Percentiles rank a stretch among this genome's conserved stretches.
phyloP scores from a whole-genome alignment of 2,329 filamentous ascomycete genomes.

The Beauveria varroae region DNA sequence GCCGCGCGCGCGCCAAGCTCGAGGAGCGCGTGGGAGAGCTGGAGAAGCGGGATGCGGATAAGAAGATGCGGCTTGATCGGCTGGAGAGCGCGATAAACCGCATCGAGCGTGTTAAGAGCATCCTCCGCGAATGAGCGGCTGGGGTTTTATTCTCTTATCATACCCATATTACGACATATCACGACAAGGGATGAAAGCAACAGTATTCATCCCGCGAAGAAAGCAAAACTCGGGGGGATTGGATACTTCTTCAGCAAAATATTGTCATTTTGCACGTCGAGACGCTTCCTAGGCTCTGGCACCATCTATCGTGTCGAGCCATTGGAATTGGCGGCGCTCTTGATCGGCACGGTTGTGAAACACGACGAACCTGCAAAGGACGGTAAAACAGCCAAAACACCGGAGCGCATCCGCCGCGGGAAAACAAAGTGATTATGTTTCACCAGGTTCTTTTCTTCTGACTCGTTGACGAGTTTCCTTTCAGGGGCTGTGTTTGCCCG shows the following conservation, averaged over 20 bases:
- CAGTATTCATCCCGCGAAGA: neutral
- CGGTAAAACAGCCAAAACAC: neutral
- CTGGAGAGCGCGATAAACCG: conserved; percentile 63
- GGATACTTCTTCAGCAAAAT: neutral
- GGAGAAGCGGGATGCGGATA: conserved; percentile 63
- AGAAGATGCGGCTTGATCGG: conserved; percentile 58
- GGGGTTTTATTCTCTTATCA: neutral
- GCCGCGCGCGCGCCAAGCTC: conserved; percentile 60
- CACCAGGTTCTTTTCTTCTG: neutral
- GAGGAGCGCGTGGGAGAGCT: conserved; percentile 63
- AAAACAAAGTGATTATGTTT: neutral
- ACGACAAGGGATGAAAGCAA: neutral
- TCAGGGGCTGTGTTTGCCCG: neutral
- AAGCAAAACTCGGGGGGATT: neutral
- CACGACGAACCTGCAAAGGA: neutral
- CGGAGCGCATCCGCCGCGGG: neutral
- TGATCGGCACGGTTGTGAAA: neutral
- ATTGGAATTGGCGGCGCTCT: neutral
- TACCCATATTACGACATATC: neutral
- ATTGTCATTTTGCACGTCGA: neutral
- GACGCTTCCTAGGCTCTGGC: neutral
- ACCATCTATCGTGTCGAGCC: neutral
- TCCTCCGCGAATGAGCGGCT: conserved; percentile 34
- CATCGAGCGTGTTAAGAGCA: conserved; percentile 60
- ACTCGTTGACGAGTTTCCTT: neutral